These are phyloP conservation scores for Aspergillus caelatus DNA, from an alignment of 2,329 filamentous ascomycete genomes.

Conservation along the genomic window DNA sequence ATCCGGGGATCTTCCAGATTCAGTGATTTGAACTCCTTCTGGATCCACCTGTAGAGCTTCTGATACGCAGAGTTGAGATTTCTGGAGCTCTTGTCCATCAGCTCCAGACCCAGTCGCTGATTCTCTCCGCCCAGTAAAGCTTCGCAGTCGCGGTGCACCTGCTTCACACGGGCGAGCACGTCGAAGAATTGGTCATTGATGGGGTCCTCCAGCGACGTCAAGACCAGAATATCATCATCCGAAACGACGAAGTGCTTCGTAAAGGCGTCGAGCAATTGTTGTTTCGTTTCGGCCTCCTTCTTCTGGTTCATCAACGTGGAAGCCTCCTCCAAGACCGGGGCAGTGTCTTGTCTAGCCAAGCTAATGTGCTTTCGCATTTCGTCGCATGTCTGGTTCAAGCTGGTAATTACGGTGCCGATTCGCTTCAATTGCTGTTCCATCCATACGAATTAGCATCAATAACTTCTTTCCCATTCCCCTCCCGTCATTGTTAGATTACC, in stretches of 20 bases:
- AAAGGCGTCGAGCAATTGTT: conserved; percentile 76
- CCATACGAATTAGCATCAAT: conserved; percentile 19
- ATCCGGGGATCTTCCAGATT: conserved; percentile 96
- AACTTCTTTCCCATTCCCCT: neutral
- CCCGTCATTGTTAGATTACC: conserved; percentile 52
- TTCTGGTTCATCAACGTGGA: conserved; percentile 72
- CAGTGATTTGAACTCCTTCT: conserved; percentile 86
- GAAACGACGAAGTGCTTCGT: conserved; percentile 81
- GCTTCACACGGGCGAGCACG: conserved; percentile 76
- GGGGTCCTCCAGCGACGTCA: conserved; percentile 78
- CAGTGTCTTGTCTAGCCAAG: conserved; percentile 74
- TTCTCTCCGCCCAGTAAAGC: conserved; percentile 86
- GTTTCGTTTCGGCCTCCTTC: conserved; percentile 75
- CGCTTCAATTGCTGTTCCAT: conserved; percentile 74
- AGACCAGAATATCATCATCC: conserved; percentile 72
- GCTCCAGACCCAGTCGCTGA: conserved; percentile 81
- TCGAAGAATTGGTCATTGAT: conserved; percentile 85
- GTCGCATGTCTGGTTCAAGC: conserved; percentile 76
- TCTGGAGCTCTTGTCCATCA: conserved; percentile 88
- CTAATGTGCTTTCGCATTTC: conserved; percentile 78
- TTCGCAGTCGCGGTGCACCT: conserved; percentile 85
- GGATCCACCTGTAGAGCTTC: conserved; percentile 94
- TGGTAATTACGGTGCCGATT: conserved; percentile 77
- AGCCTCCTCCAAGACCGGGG: conserved; percentile 75
- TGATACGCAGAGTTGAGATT: conserved; percentile 88